phyloP scores from a whole-genome alignment of 2,329 filamentous ascomycete species.

The Amauroascus verrucosus region DNA sequence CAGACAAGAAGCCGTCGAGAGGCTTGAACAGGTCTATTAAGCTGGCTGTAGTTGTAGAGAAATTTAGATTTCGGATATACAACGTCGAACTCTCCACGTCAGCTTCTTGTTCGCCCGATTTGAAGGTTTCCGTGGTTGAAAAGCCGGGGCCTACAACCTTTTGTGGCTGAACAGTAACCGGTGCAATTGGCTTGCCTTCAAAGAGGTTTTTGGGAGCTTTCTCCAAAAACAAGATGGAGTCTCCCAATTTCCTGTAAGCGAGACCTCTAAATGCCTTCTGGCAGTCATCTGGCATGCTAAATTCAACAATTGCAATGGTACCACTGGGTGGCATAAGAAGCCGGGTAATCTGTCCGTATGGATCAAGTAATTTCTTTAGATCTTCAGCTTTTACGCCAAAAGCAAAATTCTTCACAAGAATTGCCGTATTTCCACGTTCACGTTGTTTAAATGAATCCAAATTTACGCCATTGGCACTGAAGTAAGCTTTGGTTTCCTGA shows the following conservation, averaged over 20 bases:
- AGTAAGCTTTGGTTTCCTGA: constrained; percentile 90
- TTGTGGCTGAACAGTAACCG: constrained; percentile 23
- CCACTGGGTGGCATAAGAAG: constrained; percentile 87
- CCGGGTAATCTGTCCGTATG: constrained; percentile 68
- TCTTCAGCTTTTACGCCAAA: constrained; percentile 72
- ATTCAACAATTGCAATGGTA: constrained; percentile 90
- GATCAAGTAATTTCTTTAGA: constrained; percentile 69
- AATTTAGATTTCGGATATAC: constrained; percentile 90
- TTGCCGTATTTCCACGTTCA: constrained; percentile 72
- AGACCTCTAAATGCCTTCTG: constrained; percentile 73
- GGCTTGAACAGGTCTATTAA: constrained; percentile 69
- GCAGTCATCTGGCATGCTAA: constrained; percentile 65
- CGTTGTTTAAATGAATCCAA: constrained; percentile 80
- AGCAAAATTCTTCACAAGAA: constrained; percentile 91
- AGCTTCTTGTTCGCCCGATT: constrained; percentile 28
- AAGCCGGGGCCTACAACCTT: constrained; percentile 32
- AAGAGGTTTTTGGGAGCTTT: constrained; percentile 85
- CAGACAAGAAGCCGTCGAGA: constrained; percentile 79
- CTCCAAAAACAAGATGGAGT: constrained; percentile 83
- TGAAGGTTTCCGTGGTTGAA: constrained; percentile 34
- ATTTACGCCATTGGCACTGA: constrained; percentile 77
- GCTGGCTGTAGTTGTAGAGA: constrained; percentile 67
- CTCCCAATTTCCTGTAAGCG: constrained; percentile 82
- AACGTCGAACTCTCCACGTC: constrained; percentile 61
- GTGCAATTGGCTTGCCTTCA: constrained; percentile 27